These are phyloP conservation scores for Esteya vermicola DNA, from an alignment of 2,329 filamentous ascomycete species.

Conservation along the genomic window DNA sequence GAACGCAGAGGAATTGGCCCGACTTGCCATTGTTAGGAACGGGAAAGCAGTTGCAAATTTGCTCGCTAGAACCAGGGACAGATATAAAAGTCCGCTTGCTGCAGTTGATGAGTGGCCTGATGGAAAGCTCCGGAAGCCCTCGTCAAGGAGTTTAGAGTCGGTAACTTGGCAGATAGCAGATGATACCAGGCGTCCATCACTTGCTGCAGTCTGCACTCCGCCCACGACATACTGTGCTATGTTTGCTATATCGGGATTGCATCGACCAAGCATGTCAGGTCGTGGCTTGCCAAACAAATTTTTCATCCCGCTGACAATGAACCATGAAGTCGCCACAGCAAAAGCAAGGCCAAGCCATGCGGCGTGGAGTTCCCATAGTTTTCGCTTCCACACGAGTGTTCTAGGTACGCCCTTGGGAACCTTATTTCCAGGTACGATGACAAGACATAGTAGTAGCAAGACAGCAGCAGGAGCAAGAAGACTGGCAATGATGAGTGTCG, in stretches of 20 bases:
- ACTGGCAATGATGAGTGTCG: slow-evolving; percentile 48
- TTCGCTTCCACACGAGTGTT: slow-evolving; percentile 58
- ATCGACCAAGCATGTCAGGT: slow-evolving; percentile 50
- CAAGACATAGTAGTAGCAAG: slow-evolving; percentile 52
- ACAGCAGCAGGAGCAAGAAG: slow-evolving; percentile 51
- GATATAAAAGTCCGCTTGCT: slow-evolving; percentile 69
- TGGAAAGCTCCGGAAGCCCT: slow-evolving; percentile 77
- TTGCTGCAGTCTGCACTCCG: slow-evolving; percentile 36
- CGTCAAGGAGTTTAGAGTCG: slow-evolving; percentile 47
- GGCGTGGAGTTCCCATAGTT: slow-evolving; percentile 81
- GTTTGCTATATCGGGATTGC: slow-evolving; percentile 57
- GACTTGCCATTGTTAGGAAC: not conserved
- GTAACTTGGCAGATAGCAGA: slow-evolving; percentile 59
- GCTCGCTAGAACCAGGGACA: slow-evolving; percentile 74
- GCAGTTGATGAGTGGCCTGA: slow-evolving; percentile 64
- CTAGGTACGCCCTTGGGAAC: slow-evolving; percentile 48
- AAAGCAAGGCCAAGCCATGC: slow-evolving; percentile 73
- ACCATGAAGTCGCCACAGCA: slow-evolving; percentile 56
- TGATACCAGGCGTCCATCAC: slow-evolving; percentile 56
- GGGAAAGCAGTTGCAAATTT: slow-evolving; percentile 66
- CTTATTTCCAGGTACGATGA: slow-evolving; percentile 59
- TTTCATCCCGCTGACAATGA: slow-evolving; percentile 79
- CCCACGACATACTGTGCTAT: slow-evolving; percentile 48
- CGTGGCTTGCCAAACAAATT: slow-evolving; percentile 70
- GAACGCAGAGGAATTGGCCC: too few relatives aligned